Percentiles rank a stretch among this genome's conserved stretches.
These are phyloP conservation scores for Debaryomyces robertsiae DNA, from an alignment of 1,139 yeast species.

Conservation along the genomic window DNA sequence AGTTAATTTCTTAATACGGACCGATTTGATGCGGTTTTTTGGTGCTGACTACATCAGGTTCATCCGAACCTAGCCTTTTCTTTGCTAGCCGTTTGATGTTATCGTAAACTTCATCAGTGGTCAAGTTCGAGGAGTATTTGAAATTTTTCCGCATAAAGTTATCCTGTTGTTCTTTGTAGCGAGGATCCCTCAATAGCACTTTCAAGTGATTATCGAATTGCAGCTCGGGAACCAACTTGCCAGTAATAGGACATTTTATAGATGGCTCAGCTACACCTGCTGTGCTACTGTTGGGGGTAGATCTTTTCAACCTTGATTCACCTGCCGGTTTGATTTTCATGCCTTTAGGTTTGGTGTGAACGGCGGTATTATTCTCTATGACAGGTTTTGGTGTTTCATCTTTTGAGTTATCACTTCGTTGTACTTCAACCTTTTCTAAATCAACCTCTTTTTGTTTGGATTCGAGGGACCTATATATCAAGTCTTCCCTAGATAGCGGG, in stretches of 20 bases:
- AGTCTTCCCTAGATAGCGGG: constrained; percentile 62
- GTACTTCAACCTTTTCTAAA: constrained; percentile 4
- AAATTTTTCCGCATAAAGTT: constrained; percentile 65
- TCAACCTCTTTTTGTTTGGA: constrained; percentile 20
- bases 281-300: constrained; percentile 5
- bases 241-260: constrained; percentile 75
- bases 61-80: constrained; percentile 23
- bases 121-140: constrained; percentile 59
- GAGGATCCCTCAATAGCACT: constrained; percentile 75
- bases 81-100: constrained; percentile 68
- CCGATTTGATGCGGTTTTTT: constrained; percentile 10
- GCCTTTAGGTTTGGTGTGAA: constrained; percentile 39
- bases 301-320: constrained; percentile 53
- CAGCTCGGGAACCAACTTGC: constrained; percentile 66
- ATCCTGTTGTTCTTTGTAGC: constrained; percentile 70
- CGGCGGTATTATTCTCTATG: constrained; percentile 8
- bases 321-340: constrained; percentile 74
- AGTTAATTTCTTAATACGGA: constrained; percentile 3
- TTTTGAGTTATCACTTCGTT: constrained; percentile 7
- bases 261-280: constrained; percentile 27
- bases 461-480: constrained; percentile 64
- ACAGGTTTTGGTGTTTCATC: constrained; percentile 9
- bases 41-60: constrained; percentile 6
- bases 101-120: constrained; percentile 69
- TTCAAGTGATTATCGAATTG: constrained; percentile 75